phyloP scores from a whole-genome alignment of 257 asterid species.

The Ligustrum vulgare region DNA sequence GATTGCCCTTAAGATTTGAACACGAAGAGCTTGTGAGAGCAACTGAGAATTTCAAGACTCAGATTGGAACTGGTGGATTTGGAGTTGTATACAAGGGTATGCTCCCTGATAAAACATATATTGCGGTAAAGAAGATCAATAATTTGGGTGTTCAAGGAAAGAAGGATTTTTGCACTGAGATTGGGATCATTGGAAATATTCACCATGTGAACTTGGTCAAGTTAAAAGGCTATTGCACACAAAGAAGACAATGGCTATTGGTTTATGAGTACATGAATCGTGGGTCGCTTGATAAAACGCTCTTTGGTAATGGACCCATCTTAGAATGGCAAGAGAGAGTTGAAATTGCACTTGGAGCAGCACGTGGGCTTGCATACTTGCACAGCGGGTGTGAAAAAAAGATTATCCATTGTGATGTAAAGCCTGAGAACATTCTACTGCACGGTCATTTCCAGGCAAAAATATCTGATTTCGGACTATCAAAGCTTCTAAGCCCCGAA shows the following conservation, averaged over 20 bases:
- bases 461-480: slow-evolving; percentile 76
- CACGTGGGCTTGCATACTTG: slow-evolving; percentile 72
- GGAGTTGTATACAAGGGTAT: slow-evolving; percentile 68
- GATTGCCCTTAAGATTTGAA: slow-evolving; percentile 56
- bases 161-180: slow-evolving; percentile 69
- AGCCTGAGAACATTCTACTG: slow-evolving; percentile 78
- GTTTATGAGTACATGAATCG: slow-evolving; percentile 79
- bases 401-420: slow-evolving; percentile 75
- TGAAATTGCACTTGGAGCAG: slow-evolving; percentile 67
- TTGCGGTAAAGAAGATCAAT: slow-evolving; percentile 71
- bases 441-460: slow-evolving; percentile 59
- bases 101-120: slow-evolving; percentile 46
- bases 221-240: slow-evolving; percentile 65
- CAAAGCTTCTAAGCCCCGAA: slow-evolving; percentile 61
- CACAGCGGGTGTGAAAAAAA: slow-evolving; percentile 69
- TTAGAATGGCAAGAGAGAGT: slow-evolving; percentile 26
- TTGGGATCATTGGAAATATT: slow-evolving; percentile 61
- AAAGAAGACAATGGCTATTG: slow-evolving; percentile 52
- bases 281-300: slow-evolving; percentile 65
- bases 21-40: slow-evolving; percentile 55
- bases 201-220: slow-evolving; percentile 76
- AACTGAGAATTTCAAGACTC: slow-evolving; percentile 51
- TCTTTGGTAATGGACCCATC: slow-evolving; percentile 58
- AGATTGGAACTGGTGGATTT: slow-evolving; percentile 75
- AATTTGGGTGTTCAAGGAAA: slow-evolving; percentile 50